Evolutionary conservation across 768 basidiomycete species (phyloP), one percentile per base, ranked within the genome.

Genomic region (Amanita pallidorosea): DNA sequence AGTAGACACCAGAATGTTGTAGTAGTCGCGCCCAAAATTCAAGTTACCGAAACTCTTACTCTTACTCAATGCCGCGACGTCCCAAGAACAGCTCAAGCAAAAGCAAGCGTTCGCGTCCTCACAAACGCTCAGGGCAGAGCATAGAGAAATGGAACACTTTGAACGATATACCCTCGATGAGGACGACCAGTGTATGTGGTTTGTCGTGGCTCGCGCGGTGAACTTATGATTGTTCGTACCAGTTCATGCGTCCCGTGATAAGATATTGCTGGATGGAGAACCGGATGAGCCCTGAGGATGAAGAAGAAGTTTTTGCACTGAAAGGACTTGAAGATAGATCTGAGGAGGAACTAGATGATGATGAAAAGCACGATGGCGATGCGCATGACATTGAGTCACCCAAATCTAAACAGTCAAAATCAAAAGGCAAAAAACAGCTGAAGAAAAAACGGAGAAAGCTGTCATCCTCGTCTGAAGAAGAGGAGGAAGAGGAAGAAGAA

Each of bases 221-320:
- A 13, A 33, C 33, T 33, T 33, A 13, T 31, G 31, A 20, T 34
- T 45, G 6, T 34, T 42, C 3, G 4, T 45, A 27, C 34, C 17
- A 92, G 88, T 90, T 60, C 86, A 89, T 61, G 67, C 72, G 1
- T 78, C 80, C 25, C 75, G 78, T 48, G 91, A 96, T 61, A 79
- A 77, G 60, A 85, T 95, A 53, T 69, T 88, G 4, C 70, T 96
- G 5, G 82, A 88, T 35, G 82, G 75, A n/a, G 73, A 77, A 31
- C 62, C 65, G 2, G 70, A 61, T 13, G 79, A 80, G 11, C 79
- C 80, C 23, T 66, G 79, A 69, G 13, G 80, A 81, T 12, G 85
- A 85, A 34, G 85, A 91, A 22, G 88, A 93, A 61, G 85, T 93
- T n/a, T 86, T 93, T 57, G 77, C 79, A 7, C 62, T 88, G 54